These are phyloP conservation scores for Pugionium cornutum DNA, from an alignment of 345 rosid species.

Conservation along the genomic window DNA sequence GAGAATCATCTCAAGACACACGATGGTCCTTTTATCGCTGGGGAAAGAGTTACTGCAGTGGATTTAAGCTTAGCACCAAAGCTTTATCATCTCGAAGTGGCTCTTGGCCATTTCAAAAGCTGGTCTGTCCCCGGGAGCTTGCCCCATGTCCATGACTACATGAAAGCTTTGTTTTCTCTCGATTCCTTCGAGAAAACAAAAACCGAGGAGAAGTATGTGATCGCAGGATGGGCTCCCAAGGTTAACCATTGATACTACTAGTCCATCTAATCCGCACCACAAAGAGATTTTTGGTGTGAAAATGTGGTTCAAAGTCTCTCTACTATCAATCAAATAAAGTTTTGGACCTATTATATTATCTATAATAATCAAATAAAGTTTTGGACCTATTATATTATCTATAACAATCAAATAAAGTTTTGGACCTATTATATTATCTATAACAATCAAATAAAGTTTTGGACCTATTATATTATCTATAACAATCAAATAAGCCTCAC, in stretches of 20 bases:
- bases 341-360: slow-evolving; percentile 20
- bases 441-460: too few relatives aligned
- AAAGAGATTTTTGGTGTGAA: too few relatives aligned
- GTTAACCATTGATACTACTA: slow-evolving; percentile 56
- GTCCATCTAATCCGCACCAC: background rate
- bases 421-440: too few relatives aligned
- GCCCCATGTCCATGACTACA: slow-evolving; percentile 62
- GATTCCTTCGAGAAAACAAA: slow-evolving; percentile 78
- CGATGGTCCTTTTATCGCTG: slow-evolving; percentile 83
- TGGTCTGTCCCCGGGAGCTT: slow-evolving; percentile 75
- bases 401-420: too few relatives aligned
- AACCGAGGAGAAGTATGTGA: slow-evolving; percentile 54
- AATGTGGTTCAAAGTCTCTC: background rate
- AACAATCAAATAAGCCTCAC: slow-evolving; percentile 21
- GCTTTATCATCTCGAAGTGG: slow-evolving; percentile 80
- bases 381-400: too few relatives aligned
- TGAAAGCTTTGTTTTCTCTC: slow-evolving; percentile 51
- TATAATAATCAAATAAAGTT: too few relatives aligned
- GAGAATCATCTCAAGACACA: slow-evolving; percentile 77
- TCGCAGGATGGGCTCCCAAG: slow-evolving; percentile 90
- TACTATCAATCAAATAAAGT: slow-evolving; percentile 17
- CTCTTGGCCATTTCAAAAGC: slow-evolving; percentile 84
- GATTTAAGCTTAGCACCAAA: slow-evolving; percentile 91
- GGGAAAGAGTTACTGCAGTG: slow-evolving; percentile 67
- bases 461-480: background rate